Evolutionary conservation across 1,139 yeast genomes (phyloP), one percentile per base, ranked within the genome.

Genomic region (Pichia kudriavzevii): DNA sequence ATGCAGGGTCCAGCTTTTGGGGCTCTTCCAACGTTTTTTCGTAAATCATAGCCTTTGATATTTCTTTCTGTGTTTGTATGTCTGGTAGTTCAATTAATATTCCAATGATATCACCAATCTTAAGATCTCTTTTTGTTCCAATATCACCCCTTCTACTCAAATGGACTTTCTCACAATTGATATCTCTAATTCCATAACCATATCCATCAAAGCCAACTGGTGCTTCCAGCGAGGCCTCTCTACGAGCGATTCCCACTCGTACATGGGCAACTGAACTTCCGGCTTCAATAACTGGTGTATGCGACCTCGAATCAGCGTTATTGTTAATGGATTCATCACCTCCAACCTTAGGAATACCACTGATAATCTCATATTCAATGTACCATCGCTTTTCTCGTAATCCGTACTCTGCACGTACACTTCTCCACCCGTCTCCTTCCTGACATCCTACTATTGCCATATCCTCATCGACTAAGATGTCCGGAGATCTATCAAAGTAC

Each of bases 141-240:
- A 40, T 23, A 16, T 65, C 66, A 30, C 61, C 58, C 0, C 88
- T 85, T 32, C 93, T 66, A 43, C 91, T 78, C 29, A 81, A 58
- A 42, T 91, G 94, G 30, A 91, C 68, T 26, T 72, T 73, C 44
- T 83, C 82, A 2, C 97, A 94, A n/a, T 69, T 68, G 23, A 71
- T 69, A 58, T 88, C 97, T 41, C 97, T 65, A 9, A 91, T 53
- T 1, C 95, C 96, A 56, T 93, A 91, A 0, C 96, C 91, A 59
- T 87, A 91, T 0, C 88, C 93, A 57, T 91, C 97, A 52, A 75
- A 84, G 4, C 99, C 99, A 8, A 88, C 91, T 0, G 99, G 98
- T 0, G 95, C 95, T 47, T 91, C 96, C 32, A 88, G 60, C 36
- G 87, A 74, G 1, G 95, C 94, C 52, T 91, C 98, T 45, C 84